Percentiles rank a stretch among this genome's conserved stretches.
Evolutionary conservation across 306 rosid species (phyloP).

Genomic region (Ochetophila trinervis): DNA sequence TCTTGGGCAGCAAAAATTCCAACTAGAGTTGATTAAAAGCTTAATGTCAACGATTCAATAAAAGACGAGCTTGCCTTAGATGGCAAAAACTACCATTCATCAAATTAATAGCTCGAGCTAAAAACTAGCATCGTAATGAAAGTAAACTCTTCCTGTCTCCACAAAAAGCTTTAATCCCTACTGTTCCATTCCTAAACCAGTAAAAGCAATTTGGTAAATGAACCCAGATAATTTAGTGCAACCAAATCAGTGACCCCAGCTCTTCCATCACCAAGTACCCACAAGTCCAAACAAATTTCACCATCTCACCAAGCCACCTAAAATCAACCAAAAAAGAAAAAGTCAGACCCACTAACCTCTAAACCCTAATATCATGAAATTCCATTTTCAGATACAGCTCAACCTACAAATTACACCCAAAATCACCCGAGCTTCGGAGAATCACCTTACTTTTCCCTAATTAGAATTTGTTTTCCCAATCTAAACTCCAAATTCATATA

Average conservation of each 20-base stretch:
- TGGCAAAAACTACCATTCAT: constrained; percentile 23
- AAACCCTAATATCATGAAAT: constrained; percentile 31
- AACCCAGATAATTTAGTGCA: constrained; percentile 17
- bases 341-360: constrained; percentile 12
- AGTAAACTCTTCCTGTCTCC: constrained; percentile 3
- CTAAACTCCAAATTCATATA: constrained; percentile 22
- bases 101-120: constrained; percentile 25
- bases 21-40: constrained; percentile 16
- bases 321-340: constrained; percentile 18
- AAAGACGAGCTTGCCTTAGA: constrained; percentile 10
- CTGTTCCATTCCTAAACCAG: constrained; percentile 22
- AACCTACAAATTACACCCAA: constrained; percentile 36
- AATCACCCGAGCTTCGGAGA: constrained; percentile 19
- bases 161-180: constrained; percentile 1
- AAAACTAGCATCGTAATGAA: constrained; percentile 11
- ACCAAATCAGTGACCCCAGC: constrained; percentile 22
- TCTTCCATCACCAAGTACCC: constrained; percentile 19
- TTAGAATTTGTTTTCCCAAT: not conserved
- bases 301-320: constrained; percentile 7
- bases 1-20: constrained; percentile 14
- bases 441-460: constrained; percentile 30
- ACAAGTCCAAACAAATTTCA: constrained; percentile 20
- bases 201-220: constrained; percentile 7
- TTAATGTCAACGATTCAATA: too few species aligned
- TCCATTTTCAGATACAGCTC: constrained; percentile 50